Conservation (phyloP, 2,329 filamentous ascomycete genomes). For the Alternaria arbusti region DNA sequence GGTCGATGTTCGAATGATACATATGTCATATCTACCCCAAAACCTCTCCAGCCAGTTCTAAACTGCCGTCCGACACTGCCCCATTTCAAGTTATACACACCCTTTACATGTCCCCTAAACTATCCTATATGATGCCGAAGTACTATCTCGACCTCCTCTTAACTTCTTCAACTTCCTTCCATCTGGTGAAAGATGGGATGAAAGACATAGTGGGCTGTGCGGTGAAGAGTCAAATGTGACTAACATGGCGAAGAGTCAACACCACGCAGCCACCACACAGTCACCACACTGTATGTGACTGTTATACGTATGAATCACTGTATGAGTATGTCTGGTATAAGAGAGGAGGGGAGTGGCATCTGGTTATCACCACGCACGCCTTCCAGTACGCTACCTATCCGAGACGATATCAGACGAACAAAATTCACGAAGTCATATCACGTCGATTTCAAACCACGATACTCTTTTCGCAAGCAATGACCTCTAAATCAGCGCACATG, state of each 20-base stretch:
- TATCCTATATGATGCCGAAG: rapidly evolving
- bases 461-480: too few species aligned
- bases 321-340: not conserved
- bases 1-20: not conserved
- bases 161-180: not conserved
- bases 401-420: not conserved
- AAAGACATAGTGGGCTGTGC: not conserved
- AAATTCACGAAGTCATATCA: too few species aligned
- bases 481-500: too few species aligned
- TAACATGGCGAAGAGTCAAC: not conserved
- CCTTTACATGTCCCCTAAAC: not conserved
- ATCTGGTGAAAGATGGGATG: not conserved
- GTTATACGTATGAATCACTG: not conserved
- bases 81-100: not conserved
- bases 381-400: rapidly evolving
- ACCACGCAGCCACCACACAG: not conserved
- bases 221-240: not conserved
- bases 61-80: not conserved
- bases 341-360: not conserved
- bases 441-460: too few species aligned
- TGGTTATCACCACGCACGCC: not conserved
- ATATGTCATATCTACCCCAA: not conserved
- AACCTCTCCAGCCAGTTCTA: not conserved
- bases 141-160: not conserved
- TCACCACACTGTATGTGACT: not conserved